A percentile compares a stretch with the other conserved stretches of the same genome.
Evolutionary conservation across 768 basidiomycete species (phyloP).

Genomic region (Pulveroboletus sp.): DNA sequence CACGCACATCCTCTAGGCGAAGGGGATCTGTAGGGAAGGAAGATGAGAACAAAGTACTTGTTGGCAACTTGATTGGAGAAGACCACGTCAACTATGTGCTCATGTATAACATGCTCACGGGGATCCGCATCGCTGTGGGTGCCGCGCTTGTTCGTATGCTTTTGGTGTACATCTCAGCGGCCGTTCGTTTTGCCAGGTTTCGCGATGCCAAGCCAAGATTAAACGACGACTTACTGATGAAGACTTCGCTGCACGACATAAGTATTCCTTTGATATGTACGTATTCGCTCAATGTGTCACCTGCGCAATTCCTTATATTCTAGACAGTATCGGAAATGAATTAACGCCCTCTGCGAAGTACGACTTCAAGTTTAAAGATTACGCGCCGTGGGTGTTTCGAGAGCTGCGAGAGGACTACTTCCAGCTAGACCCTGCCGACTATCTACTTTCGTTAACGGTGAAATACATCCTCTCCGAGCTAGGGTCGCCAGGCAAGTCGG

Average conservation of each 20-base stretch:
- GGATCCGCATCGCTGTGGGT: constrained; percentile 89
- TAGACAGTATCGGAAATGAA: constrained; percentile 85
- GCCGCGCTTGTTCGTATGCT: not conserved
- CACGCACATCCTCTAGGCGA: constrained; percentile 25
- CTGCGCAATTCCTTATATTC: constrained; percentile 1
- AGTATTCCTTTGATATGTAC: constrained; percentile 96
- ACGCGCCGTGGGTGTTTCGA: constrained; percentile 97
- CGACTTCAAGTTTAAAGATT: constrained; percentile 99
- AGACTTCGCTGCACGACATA: constrained; percentile 86
- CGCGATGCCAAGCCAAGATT: constrained; percentile 93
- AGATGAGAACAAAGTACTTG: constrained; percentile 58
- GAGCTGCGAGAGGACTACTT: constrained; percentile 92
- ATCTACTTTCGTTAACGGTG: constrained; percentile 91
- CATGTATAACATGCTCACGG: constrained; percentile 99
- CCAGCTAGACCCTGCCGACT: constrained; percentile 94
- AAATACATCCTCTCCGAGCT: constrained; percentile 98
- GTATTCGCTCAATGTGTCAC: constrained; percentile 24
- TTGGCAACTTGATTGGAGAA: constrained; percentile 97
- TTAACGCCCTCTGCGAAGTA: constrained; percentile 96
- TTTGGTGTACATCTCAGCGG: constrained; percentile 1
- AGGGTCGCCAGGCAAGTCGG: constrained; percentile 96
- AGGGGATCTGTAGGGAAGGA: constrained; percentile 23
- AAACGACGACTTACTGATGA: constrained; percentile 77
- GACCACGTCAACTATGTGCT: constrained; percentile 98
- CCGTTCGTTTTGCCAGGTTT: constrained; percentile 54